These are phyloP conservation scores for Trapa incisa DNA, from an alignment of 345 rosid genomes.

Conservation along the genomic window DNA sequence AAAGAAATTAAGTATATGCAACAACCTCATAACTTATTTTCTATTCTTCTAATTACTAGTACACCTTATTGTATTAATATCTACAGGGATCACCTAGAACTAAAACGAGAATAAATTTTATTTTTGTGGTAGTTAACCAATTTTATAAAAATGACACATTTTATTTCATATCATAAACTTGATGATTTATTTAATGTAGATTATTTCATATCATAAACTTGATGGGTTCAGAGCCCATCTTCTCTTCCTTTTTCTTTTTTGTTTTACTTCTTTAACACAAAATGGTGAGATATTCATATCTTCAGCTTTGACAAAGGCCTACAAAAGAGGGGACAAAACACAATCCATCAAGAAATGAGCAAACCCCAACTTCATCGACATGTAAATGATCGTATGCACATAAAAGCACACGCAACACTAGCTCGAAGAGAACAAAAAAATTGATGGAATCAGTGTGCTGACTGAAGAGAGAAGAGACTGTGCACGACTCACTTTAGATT, in stretches of 20 bases:
- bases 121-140: too few species aligned
- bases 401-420: too few species aligned
- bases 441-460: background rate
- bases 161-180: too few species aligned
- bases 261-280: background rate
- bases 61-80: too few species aligned
- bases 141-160: too few species aligned
- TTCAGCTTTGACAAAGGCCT: background rate
- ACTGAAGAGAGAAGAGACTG: background rate
- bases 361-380: background rate
- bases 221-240: background rate
- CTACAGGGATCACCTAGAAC: too few species aligned
- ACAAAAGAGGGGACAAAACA: background rate
- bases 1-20: too few species aligned
- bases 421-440: too few species aligned
- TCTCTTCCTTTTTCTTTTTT: background rate
- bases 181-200: slow-evolving; percentile 13
- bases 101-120: too few species aligned
- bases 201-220: slow-evolving; percentile 59
- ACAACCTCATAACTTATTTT: too few species aligned
- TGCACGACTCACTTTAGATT: background rate
- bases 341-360: too few species aligned
- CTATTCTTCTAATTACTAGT: too few species aligned
- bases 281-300: background rate
- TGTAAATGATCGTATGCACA: background rate